A percentile compares a stretch with the other conserved stretches of the same genome.
phyloP scores from a whole-genome alignment of 371 early-diverging fungal species.

The Rhizoclosmatium hyalinum region DNA sequence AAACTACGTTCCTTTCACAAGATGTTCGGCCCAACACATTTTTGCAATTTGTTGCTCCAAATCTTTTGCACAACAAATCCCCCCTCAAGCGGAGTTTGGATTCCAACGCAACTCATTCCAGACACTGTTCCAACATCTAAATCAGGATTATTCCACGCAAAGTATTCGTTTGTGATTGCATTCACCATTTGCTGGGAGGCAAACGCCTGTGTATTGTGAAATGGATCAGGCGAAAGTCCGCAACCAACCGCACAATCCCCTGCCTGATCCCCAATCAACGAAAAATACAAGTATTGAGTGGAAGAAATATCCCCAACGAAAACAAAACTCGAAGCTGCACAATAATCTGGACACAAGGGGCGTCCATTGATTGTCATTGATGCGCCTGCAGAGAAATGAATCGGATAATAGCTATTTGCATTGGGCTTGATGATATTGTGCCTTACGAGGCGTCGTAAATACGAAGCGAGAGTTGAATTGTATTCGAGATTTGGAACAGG shows the following conservation, averaged over 20 bases:
- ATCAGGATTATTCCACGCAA: background rate
- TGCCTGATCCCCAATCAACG: slow-evolving; percentile 35
- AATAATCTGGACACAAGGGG: background rate
- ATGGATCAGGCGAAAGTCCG: background rate
- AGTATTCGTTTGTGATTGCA: slow-evolving; percentile 1
- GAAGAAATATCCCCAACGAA: slow-evolving; percentile 26
- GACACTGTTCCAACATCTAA: background rate
- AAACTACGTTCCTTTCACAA: background rate
- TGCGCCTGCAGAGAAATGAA: background rate
- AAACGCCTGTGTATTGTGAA: background rate
- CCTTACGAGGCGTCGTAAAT: background rate
- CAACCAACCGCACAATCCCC: background rate
- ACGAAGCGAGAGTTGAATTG: background rate
- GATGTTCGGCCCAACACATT: background rate
- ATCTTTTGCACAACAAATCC: slow-evolving; percentile 5
- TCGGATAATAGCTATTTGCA: slow-evolving; percentile 17
- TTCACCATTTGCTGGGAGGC: slow-evolving; percentile 4
- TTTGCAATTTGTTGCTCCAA: background rate
- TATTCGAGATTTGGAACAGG: background rate
- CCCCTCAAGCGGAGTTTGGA: background rate
- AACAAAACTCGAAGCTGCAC: slow-evolving; percentile 4
- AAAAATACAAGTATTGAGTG: slow-evolving; percentile 28
- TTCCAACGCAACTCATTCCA: background rate
- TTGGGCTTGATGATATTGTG: slow-evolving; percentile 7
- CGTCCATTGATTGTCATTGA: background rate